These are phyloP conservation scores for Spinacia oleracea DNA, from an alignment of 179 eudicot species.

Conservation along the genomic window DNA sequence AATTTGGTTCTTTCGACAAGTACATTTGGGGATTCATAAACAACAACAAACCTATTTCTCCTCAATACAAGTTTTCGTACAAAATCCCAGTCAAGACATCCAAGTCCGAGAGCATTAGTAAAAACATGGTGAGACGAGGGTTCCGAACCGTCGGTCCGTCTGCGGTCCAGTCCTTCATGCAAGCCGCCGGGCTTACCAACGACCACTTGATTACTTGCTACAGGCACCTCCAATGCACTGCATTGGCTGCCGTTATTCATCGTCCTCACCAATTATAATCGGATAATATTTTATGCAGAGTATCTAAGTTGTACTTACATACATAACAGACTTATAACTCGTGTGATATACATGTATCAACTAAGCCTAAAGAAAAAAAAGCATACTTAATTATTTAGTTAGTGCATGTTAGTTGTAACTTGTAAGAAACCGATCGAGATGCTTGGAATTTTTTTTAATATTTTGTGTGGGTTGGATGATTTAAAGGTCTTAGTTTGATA, in stretches of 20 bases:
- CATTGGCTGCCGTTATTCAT: background rate
- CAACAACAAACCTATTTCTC: conserved; percentile 34
- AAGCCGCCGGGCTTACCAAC: conserved; percentile 47
- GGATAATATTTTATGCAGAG: no score
- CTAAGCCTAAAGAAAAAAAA: background rate
- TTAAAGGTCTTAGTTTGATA: no score
- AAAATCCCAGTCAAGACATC: conserved; percentile 47
- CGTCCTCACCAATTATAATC: background rate
- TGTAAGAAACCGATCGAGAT: background rate
- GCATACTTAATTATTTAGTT: no score
- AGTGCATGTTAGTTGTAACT: conserved; percentile 1
- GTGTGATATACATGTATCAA: background rate
- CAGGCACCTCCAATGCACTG: conserved; percentile 27
- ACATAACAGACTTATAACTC: background rate
- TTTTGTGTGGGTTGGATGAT: no score
- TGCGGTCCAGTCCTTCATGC: conserved; percentile 43
- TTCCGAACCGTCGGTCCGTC: conserved; percentile 39
- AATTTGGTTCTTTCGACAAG: conserved; percentile 36
- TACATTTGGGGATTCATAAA: conserved; percentile 48
- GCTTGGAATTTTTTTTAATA: background rate
- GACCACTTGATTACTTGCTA: conserved; percentile 44
- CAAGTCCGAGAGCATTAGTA: conserved; percentile 44
- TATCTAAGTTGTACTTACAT: background rate
- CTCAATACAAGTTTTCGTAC: conserved; percentile 30
- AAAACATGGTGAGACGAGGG: conserved; percentile 40